Evolutionary conservation across 164 flowering plant genomes (phyloP).

Genomic region (Stephania japonica): DNA sequence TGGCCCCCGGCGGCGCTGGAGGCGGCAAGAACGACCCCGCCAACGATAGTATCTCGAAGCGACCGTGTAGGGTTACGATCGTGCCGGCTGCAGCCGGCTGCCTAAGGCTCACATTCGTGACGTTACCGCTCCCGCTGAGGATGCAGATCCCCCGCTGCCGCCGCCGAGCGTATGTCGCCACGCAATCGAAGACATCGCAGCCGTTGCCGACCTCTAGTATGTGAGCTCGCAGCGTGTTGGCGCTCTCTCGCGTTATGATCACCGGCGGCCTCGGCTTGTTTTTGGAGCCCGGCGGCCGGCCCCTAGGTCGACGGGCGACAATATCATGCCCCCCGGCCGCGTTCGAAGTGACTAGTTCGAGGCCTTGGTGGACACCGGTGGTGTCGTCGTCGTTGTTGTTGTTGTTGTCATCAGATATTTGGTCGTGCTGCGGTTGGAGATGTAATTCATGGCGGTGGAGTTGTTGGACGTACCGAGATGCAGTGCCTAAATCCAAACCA

Average conservation of each 20-base stretch:
- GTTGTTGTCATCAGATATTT: conserved; percentile 26
- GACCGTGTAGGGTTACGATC: conserved; percentile 61
- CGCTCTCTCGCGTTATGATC: conserved; percentile 72
- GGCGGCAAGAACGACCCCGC: conserved; percentile 87
- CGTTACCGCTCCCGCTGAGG: conserved; percentile 69
- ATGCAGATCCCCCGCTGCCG: conserved; percentile 80
- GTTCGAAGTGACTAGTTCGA: conserved; percentile 28
- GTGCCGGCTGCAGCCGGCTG: conserved; percentile 65
- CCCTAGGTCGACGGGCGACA: conserved; percentile 55
- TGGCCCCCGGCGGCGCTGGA: conserved; percentile 91
- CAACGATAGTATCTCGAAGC: conserved; percentile 76
- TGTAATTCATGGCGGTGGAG: conserved; percentile 43
- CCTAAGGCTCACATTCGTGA: conserved; percentile 65
- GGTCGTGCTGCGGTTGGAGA: conserved; percentile 30
- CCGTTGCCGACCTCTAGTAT: conserved; percentile 66
- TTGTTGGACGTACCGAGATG: conserved; percentile 48
- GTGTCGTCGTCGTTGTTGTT: conserved; percentile 17
- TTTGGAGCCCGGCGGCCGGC: conserved; percentile 77
- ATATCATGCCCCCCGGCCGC: conserved; percentile 36
- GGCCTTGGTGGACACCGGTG: conserved; percentile 30
- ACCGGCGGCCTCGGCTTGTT: conserved; percentile 84
- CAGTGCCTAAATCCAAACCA: conserved; percentile 76
- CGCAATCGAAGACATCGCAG: conserved; percentile 64
- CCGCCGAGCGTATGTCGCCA: conserved; percentile 59
- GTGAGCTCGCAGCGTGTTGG: conserved; percentile 76